Base-by-base conservation (phyloP, 768 basidiomycete genomes). In the Scleroderma bovista region DNA sequence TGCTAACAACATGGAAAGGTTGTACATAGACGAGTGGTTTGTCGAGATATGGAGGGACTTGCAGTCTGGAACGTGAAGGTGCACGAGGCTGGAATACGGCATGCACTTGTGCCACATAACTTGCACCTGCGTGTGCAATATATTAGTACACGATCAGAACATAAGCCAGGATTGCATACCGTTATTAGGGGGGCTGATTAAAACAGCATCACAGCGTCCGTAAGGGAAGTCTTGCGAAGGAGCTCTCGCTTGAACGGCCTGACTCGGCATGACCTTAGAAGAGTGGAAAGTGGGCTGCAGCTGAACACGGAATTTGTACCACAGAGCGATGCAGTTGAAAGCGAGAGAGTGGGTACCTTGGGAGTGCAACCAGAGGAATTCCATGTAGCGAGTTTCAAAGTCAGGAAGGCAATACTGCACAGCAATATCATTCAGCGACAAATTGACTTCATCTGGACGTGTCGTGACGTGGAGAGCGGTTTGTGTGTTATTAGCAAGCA, bases 261-360 rank as follows among this genome's bases (percentile, higher is more conserved):
- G 47, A 13, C 57, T 45, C 16, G 59, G 53, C n/a, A 60, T 19
- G 22, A 60, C 39, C 6, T 48, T 47, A 36, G 60, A 47, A 2
- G 60, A 53, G 15, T 44, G 31, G 23, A 61, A 57, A 23, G 57
- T 59, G 1, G 58, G 52, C n/a, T 47, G 60, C 5, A 47, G 32
- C 47, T 69, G 66, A 26, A 69, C 44, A 2, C 51, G 48, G 17
- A 63, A 33, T 22, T 51, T 50, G 7, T 47, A 56, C 69, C 68
- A 65, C 12, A 69, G 10, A 65, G 44, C 33, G 54, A 42, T 7
- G 17, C 15, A 13, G 34, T 36, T 13, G 13, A 36, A 36, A 6
- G 34, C 5, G 34, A 3, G 6, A 6, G 17, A 36, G 13, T 36
- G 13, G 34, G 17, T 17, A 36, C 15, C 34, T 10, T 15, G 3